Conservation (phyloP, 768 basidiomycete species). For the Inosperma sp. region DNA sequence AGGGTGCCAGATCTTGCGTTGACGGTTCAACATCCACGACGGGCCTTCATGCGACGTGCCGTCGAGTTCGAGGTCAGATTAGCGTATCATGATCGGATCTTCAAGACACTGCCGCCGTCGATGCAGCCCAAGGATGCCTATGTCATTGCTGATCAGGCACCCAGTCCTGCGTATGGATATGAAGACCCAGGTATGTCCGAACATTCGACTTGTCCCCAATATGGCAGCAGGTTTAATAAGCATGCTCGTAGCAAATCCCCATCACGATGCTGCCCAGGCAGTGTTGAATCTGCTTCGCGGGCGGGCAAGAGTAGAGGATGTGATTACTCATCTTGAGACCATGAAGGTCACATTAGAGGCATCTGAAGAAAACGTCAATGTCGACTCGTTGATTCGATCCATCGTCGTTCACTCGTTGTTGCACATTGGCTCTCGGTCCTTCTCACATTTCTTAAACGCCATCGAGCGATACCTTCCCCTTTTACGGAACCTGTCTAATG, state of each 20-base stretch:
- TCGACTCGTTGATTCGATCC: conserved; percentile 65
- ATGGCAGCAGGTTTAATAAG: not conserved
- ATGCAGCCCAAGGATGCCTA: conserved; percentile 66
- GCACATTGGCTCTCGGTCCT: conserved; percentile 89
- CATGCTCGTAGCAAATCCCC: conserved; percentile 55
- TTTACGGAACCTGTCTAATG: conserved; percentile 59
- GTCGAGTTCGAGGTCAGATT: conserved; percentile 87
- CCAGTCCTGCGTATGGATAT: conserved; percentile 78
- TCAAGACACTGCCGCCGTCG: conserved; percentile 78
- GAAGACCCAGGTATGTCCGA: conserved; percentile 63
- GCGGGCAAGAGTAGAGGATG: conserved; percentile 74
- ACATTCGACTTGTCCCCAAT: not conserved
- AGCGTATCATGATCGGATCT: conserved; percentile 89
- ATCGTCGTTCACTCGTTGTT: conserved; percentile 86
- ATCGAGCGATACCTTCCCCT: conserved; percentile 90
- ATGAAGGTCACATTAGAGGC: conserved; percentile 64
- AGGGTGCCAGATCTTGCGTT: conserved; percentile 86
- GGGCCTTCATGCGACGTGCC: conserved; percentile 81
- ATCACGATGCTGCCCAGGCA: conserved; percentile 75
- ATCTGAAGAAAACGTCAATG: conserved; percentile 52
- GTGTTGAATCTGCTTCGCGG: conserved; percentile 79
- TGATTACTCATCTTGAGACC: conserved; percentile 66
- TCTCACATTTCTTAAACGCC: conserved; percentile 96
- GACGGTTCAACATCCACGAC: conserved; percentile 74
- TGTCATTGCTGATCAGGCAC: conserved; percentile 65